A percentile compares a stretch with the other conserved stretches of the same genome.
These are phyloP conservation scores for Colletotrichum endophyticum DNA, from an alignment of 2,329 filamentous ascomycete species.

Conservation along the genomic window DNA sequence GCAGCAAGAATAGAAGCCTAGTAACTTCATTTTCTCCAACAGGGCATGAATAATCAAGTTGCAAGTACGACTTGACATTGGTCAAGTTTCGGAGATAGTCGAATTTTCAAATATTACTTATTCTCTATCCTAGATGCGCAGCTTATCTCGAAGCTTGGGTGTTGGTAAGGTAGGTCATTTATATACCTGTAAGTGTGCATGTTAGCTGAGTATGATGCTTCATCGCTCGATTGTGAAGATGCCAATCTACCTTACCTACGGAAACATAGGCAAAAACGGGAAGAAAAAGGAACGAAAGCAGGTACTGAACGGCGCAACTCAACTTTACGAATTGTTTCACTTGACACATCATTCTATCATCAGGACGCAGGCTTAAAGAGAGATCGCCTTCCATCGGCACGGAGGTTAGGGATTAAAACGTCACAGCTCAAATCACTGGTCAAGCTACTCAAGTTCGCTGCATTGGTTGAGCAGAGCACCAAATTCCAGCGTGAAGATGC, in stretches of 20 bases:
- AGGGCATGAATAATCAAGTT: background rate
- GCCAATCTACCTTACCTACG: background rate
- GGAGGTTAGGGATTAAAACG: too few relatives aligned
- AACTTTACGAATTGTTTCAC: accelerated
- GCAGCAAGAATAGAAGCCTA: background rate
- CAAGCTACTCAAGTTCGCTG: background rate
- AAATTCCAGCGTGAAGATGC: background rate
- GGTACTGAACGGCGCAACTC: background rate
- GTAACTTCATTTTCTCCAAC: background rate
- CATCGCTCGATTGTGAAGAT: background rate
- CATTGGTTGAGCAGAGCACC: background rate
- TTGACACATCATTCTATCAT: background rate
- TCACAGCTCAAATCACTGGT: background rate
- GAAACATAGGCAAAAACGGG: too few relatives aligned
- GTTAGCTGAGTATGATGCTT: background rate
- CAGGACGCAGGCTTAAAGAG: background rate
- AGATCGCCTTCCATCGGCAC: background rate
- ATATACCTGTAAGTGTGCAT: background rate
- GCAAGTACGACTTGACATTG: background rate
- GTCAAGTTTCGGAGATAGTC: background rate
- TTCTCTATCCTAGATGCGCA: background rate
- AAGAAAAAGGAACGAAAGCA: background rate
- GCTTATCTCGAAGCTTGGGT: background rate
- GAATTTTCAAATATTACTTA: background rate
- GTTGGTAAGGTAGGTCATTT: background rate